These are phyloP conservation scores for Tolypocladium nubicola DNA, from an alignment of 2,329 filamentous ascomycete genomes.

Conservation along the genomic window DNA sequence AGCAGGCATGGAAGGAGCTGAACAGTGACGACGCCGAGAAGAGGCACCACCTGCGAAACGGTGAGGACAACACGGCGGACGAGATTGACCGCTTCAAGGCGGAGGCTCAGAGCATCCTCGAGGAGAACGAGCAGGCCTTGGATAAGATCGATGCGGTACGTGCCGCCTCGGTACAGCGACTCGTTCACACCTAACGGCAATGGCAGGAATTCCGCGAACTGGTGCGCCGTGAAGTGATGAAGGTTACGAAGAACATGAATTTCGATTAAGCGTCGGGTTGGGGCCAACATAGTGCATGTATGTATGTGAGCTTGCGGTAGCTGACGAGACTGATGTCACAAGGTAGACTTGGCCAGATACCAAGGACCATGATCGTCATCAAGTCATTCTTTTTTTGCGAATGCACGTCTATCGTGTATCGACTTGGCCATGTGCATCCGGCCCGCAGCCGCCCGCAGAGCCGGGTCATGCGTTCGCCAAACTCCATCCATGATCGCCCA, in stretches of 20 bases:
- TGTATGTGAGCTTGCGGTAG: background rate
- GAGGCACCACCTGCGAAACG: background rate
- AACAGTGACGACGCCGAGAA: background rate
- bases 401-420: background rate
- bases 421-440: background rate
- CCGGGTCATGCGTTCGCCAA: background rate
- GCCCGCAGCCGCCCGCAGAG: background rate
- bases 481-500: background rate
- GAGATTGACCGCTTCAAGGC: background rate
- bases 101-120: background rate
- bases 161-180: background rate
- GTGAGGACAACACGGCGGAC: background rate
- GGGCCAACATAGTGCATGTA: background rate
- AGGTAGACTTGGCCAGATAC: background rate
- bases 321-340: background rate
- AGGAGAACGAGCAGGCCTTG: background rate
- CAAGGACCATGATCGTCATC: background rate
- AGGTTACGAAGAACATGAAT: slow-evolving; percentile 12
- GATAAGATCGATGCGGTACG: slow-evolving; percentile 2
- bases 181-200: background rate
- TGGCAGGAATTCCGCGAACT: slow-evolving; percentile 18
- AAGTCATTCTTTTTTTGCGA: background rate
- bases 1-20: slow-evolving; percentile 10
- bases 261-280: background rate
- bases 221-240: slow-evolving; percentile 14